Conservation (phyloP, 1,284 basidiomycete species). For the Apiotrichum montevideense region DNA sequence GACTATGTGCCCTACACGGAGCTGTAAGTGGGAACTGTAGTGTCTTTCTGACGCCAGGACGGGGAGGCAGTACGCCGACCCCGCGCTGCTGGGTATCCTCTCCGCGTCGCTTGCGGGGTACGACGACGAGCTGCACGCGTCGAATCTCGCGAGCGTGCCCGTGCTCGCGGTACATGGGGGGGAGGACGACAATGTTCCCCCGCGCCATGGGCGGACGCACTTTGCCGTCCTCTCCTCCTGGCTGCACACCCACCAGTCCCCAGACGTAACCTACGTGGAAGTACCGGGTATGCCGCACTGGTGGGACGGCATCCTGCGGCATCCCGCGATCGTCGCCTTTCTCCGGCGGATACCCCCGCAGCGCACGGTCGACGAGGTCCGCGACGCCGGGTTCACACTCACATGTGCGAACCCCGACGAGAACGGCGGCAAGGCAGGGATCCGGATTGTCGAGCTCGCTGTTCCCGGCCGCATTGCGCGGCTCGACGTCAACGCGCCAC, state of each 20-base stretch:
- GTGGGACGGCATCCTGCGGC: slow-evolving; percentile 44
- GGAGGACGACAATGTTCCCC: slow-evolving; percentile 46
- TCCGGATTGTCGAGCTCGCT: slow-evolving; percentile 43
- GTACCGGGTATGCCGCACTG: slow-evolving; percentile 41
- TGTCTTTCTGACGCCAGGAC: slow-evolving; percentile 25
- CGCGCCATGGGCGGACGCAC: slow-evolving; percentile 37
- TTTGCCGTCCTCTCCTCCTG: slow-evolving; percentile 26
- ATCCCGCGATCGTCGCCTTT: slow-evolving; percentile 33
- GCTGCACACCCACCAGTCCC: slow-evolving; percentile 1
- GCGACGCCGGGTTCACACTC: slow-evolving; percentile 38
- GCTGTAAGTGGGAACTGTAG: slow-evolving; percentile 38
- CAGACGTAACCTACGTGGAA: slow-evolving; percentile 31
- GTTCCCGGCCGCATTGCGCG: slow-evolving; percentile 39
- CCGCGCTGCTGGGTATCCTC: slow-evolving; percentile 62
- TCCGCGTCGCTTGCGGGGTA: slow-evolving; percentile 67
- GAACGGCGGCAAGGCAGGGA: slow-evolving; percentile 42
- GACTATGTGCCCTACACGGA: slow-evolving; percentile 69
- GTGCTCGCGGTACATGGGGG: slow-evolving; percentile 73
- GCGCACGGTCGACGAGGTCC: slow-evolving; percentile 18
- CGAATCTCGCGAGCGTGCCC: slow-evolving; percentile 61
- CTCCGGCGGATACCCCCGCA: slow-evolving; percentile 21
- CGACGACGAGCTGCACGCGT: slow-evolving; percentile 76
- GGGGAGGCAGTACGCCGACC: slow-evolving; percentile 63
- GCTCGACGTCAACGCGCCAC: slow-evolving; percentile 36
- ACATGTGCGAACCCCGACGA: slow-evolving; percentile 47